Evolutionary conservation across 2,329 filamentous ascomycete genomes (phyloP), one percentile per base, ranked within the genome.

Genomic region (Arthrobotrys sinensis): DNA sequence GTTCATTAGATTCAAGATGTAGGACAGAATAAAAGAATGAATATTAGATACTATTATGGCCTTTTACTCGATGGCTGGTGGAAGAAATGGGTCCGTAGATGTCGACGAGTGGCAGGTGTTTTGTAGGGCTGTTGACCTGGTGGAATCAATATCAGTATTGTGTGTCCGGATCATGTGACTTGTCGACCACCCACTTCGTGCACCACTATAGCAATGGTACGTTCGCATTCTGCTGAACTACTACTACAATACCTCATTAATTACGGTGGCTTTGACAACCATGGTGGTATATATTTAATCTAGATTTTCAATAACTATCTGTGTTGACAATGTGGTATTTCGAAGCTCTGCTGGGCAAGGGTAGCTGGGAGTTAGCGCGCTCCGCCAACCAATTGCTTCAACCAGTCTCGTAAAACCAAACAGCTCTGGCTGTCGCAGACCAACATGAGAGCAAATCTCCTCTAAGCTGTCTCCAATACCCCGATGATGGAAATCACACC

Each of bases 401-500:
- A 40, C 34, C 34, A 50, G n/a, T 28, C 40, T 45, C 12, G 40
- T 45, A 14, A 21, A 5, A n/a, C 4, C 7, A 3, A 12, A 19
- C 50, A 36, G 63, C 63, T 40, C 46, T 38, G 36, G 28, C 14
- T 38, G 36, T 43, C 14, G 40, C 57, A 46, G 19, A 45, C 21
- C 19, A 46, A 46, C 57, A 32, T 63, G 57, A 28, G 3, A 1
- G 19, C 57, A 8, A 57, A 57, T 16, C 34, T 38, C 57, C 43
- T 63, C 19, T 63, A 46, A 63, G 43, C 38, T 34, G 1, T 14
- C 43, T 24, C 38, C 19, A 16, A 14, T 28, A 24, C 57, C 11
- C 24, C 38, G 46, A 75, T 67, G 36, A 75, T 75, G 70, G 50
- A 53, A 66, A 55, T 10, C 4, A 52, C 40, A 52, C 60, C 34